These are phyloP conservation scores for Gomphus bonarii DNA, from an alignment of 1,284 basidiomycete species.

Conservation along the genomic window DNA sequence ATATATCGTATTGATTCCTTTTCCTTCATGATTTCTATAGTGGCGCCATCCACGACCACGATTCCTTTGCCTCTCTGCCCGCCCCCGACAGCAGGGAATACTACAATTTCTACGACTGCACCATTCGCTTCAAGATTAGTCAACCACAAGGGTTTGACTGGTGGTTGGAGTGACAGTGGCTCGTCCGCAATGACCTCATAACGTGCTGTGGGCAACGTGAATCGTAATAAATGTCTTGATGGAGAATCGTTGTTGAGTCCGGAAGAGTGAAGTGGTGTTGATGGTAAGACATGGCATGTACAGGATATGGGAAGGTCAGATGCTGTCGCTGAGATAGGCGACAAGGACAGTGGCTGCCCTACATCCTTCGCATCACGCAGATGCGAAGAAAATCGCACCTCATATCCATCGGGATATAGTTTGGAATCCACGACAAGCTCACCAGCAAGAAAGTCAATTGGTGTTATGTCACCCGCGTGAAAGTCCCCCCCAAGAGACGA, in stretches of 20 bases:
- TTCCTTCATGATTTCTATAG: conserved; percentile 54
- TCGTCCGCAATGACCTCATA: conserved; percentile 68
- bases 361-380: not conserved
- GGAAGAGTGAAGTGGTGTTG: conserved; percentile 71
- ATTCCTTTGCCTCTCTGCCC: conserved; percentile 15
- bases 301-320: conserved; percentile 30
- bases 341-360: conserved; percentile 1
- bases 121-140: conserved; percentile 58
- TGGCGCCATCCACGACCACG: conserved; percentile 45
- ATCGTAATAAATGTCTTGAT: conserved; percentile 61
- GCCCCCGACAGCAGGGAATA: conserved; percentile 31
- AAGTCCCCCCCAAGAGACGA: conserved; percentile 5
- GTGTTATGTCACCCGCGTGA: not conserved
- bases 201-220: conserved; percentile 75
- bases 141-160: conserved; percentile 68
- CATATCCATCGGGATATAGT: conserved; percentile 63
- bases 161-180: conserved; percentile 71
- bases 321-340: conserved; percentile 8
- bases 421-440: conserved; percentile 72
- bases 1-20: conserved; percentile 46
- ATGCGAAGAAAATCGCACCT: conserved; percentile 37
- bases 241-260: conserved; percentile 48
- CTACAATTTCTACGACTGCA: conserved; percentile 49
- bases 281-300: conserved; percentile 47
- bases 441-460: conserved; percentile 48